These are phyloP conservation scores for Nephelium lappaceum DNA, from an alignment of 345 rosid species.

Conservation along the genomic window DNA sequence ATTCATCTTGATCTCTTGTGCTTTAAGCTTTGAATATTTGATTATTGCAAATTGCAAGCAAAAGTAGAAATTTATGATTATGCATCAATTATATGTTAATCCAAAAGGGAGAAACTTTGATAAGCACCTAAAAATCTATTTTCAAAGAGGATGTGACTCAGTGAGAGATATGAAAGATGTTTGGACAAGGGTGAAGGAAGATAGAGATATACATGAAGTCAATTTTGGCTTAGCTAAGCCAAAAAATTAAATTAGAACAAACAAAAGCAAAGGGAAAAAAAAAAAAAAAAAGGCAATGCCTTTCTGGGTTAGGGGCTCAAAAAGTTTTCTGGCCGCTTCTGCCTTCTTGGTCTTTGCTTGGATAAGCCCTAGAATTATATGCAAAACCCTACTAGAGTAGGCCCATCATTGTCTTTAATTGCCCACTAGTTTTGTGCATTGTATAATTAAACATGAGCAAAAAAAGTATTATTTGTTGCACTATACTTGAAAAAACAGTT, in stretches of 20 bases:
- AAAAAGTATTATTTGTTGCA: no score
- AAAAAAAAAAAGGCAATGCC: background rate
- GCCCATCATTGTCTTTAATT: background rate
- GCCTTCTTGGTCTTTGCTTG: background rate
- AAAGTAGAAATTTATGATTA: background rate
- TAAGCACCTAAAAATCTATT: background rate
- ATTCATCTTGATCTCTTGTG: background rate
- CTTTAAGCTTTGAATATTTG: background rate
- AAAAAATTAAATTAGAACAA: background rate
- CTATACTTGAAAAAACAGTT: no score
- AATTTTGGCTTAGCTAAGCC: conserved; percentile 12
- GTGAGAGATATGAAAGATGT: conserved; percentile 3
- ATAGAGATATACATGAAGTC: conserved; percentile 3
- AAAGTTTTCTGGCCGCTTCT: background rate
- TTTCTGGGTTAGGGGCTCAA: conserved; percentile 10
- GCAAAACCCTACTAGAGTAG: background rate
- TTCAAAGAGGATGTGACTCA: background rate
- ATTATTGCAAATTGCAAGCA: background rate
- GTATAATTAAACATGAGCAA: no score
- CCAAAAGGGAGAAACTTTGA: background rate
- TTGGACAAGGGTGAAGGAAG: conserved; percentile 10
- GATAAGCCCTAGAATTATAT: background rate
- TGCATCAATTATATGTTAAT: background rate
- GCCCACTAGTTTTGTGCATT: no score
- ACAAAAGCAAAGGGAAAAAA: background rate